Evolutionary conservation across 1,284 basidiomycete species (phyloP).

Genomic region (Heterobasidion irregulare): DNA sequence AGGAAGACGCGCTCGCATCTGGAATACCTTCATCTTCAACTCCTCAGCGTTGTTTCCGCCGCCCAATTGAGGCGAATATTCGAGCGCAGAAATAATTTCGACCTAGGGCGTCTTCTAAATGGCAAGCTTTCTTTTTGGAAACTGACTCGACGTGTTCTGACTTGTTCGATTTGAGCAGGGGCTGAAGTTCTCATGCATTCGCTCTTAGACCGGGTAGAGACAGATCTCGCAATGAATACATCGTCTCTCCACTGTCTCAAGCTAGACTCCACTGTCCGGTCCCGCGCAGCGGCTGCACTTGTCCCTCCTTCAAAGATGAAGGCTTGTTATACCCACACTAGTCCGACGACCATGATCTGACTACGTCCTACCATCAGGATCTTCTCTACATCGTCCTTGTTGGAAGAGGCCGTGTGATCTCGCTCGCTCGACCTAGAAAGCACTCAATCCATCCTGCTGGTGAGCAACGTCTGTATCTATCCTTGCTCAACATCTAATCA

Average conservation of each 20-base stretch:
- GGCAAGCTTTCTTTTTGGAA: slow-evolving; percentile 34
- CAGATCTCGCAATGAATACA: slow-evolving; percentile 73
- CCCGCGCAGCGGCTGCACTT: slow-evolving; percentile 67
- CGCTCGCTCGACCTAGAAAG: slow-evolving; percentile 82
- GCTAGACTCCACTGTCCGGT: slow-evolving; percentile 61
- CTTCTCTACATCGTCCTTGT: slow-evolving; percentile 87
- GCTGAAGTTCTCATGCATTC: slow-evolving; percentile 77
- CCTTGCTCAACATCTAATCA: slow-evolving; percentile 1
- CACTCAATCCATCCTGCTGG: slow-evolving; percentile 94
- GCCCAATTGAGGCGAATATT: slow-evolving; percentile 83
- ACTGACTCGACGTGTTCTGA: background rate
- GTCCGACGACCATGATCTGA: background rate
- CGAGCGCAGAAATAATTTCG: slow-evolving; percentile 84
- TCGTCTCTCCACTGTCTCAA: slow-evolving; percentile 79
- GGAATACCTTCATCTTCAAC: slow-evolving; percentile 91
- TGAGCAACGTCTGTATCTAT: slow-evolving; percentile 21
- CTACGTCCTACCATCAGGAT: slow-evolving; percentile 42
- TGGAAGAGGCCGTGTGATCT: slow-evolving; percentile 74
- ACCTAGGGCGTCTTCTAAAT: slow-evolving; percentile 77
- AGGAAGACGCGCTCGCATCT: slow-evolving; percentile 87
- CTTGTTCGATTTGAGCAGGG: slow-evolving; percentile 37
- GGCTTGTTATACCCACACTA: slow-evolving; percentile 28
- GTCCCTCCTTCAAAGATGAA: slow-evolving; percentile 77
- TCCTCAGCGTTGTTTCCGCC: slow-evolving; percentile 83
- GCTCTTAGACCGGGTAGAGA: slow-evolving; percentile 63